Conservation (phyloP, 2,329 filamentous ascomycete species). For the Xylariales sp. region DNA sequence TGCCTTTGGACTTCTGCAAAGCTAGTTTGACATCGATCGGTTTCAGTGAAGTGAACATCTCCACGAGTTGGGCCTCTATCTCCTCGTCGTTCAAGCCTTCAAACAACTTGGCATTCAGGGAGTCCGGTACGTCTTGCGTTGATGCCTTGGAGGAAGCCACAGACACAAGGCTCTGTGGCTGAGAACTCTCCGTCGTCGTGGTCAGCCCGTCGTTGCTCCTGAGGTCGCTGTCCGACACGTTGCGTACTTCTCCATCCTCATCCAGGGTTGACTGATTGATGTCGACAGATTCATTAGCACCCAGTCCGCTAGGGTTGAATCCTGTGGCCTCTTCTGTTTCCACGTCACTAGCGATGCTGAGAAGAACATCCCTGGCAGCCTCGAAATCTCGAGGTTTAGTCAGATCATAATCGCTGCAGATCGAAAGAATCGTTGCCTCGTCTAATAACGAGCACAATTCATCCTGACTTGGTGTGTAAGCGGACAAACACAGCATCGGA, state of each 20-base stretch:
- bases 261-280: constrained; percentile 13
- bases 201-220: constrained; percentile 23
- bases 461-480: constrained; percentile 38
- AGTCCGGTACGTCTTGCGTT: constrained; percentile 18
- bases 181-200: constrained; percentile 21
- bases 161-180: constrained; percentile 17
- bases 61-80: constrained; percentile 58
- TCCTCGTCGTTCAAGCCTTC: constrained; percentile 48
- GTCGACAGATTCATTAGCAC: constrained; percentile 32
- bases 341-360: constrained; percentile 61
- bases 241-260: constrained; percentile 9
- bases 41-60: constrained; percentile 69
- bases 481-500: background rate
- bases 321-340: constrained; percentile 64
- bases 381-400: constrained; percentile 44
- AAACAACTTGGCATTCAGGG: constrained; percentile 25
- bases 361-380: constrained; percentile 54
- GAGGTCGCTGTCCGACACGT: constrained; percentile 17
- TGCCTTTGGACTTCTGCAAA: constrained; percentile 61
- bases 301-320: constrained; percentile 74
- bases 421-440: constrained; percentile 69
- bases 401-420: constrained; percentile 70
- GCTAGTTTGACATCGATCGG: constrained; percentile 61
- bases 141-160: constrained; percentile 18
- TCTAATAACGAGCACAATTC: constrained; percentile 74